Percentiles rank a stretch among this genome's conserved stretches.
phyloP scores from a whole-genome alignment of 164 flowering plant species.

The Magnolia kwangsiensis region DNA sequence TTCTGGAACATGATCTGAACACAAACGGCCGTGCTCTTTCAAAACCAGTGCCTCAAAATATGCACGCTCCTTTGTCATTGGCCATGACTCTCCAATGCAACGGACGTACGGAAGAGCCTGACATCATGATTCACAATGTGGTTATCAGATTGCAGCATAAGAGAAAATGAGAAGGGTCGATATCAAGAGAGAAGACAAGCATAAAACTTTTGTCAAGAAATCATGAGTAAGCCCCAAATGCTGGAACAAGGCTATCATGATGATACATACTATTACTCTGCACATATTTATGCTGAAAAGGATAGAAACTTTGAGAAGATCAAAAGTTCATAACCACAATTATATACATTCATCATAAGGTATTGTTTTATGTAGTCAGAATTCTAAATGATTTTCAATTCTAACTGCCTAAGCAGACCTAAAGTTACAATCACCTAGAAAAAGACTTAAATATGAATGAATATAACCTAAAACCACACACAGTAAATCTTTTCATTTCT shows the following conservation, averaged over 20 bases:
- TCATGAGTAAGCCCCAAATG: no score
- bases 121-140: constrained; percentile 1
- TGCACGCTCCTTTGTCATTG: constrained; percentile 92
- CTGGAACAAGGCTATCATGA: no score
- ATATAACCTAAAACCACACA: no score
- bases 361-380: no score
- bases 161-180: not conserved
- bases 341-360: no score
- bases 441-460: no score
- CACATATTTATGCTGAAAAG: not conserved
- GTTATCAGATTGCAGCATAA: not conserved
- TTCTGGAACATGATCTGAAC: constrained; percentile 88
- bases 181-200: no score
- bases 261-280: no score
- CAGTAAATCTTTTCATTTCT: no score
- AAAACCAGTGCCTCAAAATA: constrained; percentile 78
- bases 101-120: constrained; percentile 93
- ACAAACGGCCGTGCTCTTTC: constrained; percentile 59
- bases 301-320: not conserved
- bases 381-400: not conserved
- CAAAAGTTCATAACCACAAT: not conserved
- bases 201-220: no score
- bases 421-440: not conserved
- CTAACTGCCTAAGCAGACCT: not conserved
- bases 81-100: constrained; percentile 97